Evolutionary conservation across 805 yeast species (phyloP).

Genomic region (Teunomyces stri): DNA sequence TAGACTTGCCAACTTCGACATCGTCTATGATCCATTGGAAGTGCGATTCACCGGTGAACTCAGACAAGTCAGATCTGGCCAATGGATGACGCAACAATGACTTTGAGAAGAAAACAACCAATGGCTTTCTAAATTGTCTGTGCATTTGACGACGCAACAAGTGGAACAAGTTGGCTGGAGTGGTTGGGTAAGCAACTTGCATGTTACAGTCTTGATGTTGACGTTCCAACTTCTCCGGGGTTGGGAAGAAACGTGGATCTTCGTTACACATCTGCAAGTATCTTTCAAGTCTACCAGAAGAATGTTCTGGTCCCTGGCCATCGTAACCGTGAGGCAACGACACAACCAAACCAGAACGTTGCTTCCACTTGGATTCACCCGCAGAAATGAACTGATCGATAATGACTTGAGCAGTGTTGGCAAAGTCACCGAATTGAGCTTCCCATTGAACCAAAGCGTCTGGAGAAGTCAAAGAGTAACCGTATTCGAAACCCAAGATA

Average conservation of each 20-base stretch:
- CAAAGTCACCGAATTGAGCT: constrained; percentile 99
- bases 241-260: constrained; percentile 93
- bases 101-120: constrained; percentile 86
- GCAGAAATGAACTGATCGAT: constrained; percentile 95
- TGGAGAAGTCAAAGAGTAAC: constrained; percentile 96
- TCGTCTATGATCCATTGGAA: constrained; percentile 98
- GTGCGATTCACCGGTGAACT: constrained; percentile 86
- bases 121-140: constrained; percentile 95
- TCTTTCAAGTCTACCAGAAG: constrained; percentile 96
- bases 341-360: constrained; percentile 93
- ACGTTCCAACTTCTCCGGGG: constrained; percentile 82
- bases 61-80: constrained; percentile 81
- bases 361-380: constrained; percentile 98
- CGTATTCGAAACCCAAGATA: constrained; percentile 98
- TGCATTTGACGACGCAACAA: constrained; percentile 98
- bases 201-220: constrained; percentile 99
- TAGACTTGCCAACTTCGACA: constrained; percentile 74
- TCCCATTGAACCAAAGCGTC: constrained; percentile 98
- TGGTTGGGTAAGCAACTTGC: constrained; percentile 97
- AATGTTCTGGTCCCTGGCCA: constrained; percentile 99
- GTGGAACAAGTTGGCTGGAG: constrained; percentile 97
- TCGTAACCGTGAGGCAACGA: constrained; percentile 99
- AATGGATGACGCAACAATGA: constrained; percentile 94
- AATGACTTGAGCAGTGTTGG: constrained; percentile 98
- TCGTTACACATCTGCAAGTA: constrained; percentile 94